phyloP scores from a whole-genome alignment of 2,329 filamentous ascomycete species.

The Fusarium marasasianum region DNA sequence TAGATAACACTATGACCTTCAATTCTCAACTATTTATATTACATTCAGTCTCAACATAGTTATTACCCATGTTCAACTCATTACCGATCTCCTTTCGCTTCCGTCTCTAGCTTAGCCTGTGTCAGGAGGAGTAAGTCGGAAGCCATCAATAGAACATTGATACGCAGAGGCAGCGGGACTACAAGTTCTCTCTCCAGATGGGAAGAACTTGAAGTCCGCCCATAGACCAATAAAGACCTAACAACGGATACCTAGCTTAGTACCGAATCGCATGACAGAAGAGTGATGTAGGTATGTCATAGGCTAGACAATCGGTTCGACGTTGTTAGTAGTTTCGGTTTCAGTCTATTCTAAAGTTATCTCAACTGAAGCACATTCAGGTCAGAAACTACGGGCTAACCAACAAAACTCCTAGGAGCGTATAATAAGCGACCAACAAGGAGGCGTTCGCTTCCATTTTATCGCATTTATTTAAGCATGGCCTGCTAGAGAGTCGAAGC shows the following conservation, averaged over 20 bases:
- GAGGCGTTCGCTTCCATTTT: background rate
- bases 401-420: background rate
- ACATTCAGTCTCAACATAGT: too few species aligned
- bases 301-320: background rate
- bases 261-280: background rate
- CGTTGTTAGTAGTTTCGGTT: constrained; percentile 14
- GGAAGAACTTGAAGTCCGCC: too few species aligned
- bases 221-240: background rate
- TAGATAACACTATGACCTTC: too few species aligned
- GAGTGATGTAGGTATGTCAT: background rate
- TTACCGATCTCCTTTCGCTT: too few species aligned
- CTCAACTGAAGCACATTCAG: background rate
- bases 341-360: background rate
- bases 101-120: too few species aligned
- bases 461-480: background rate
- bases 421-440: background rate
- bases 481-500: background rate
- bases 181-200: too few species aligned
- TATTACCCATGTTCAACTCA: too few species aligned
- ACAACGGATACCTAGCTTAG: background rate
- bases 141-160: background rate
- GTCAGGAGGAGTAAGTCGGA: too few species aligned
- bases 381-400: too few species aligned
- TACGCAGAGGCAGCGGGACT: background rate
- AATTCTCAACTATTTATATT: too few species aligned